These are phyloP conservation scores for Ogataea corticis DNA, from an alignment of 805 yeast genomes.

Conservation along the genomic window DNA sequence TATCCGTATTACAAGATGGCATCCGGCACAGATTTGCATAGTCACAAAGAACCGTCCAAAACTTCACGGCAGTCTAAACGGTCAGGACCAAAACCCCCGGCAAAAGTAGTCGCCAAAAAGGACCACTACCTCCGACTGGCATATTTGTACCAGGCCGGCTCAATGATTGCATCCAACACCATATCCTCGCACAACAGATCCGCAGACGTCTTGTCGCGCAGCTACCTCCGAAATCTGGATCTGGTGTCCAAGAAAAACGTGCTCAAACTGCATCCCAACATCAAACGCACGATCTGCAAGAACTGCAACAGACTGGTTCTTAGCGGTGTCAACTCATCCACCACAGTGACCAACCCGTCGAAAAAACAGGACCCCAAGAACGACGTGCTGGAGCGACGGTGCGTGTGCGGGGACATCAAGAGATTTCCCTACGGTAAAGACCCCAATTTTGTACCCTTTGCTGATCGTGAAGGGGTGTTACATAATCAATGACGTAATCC, in stretches of 20 bases:
- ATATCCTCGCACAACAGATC: background rate
- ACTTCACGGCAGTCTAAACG: background rate
- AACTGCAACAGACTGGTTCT: slow-evolving; percentile 53
- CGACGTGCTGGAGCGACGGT: slow-evolving; percentile 51
- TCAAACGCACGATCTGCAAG: slow-evolving; percentile 73
- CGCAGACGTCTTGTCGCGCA: slow-evolving; percentile 50
- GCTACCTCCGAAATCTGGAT: slow-evolving; percentile 54
- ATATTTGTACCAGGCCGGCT: slow-evolving; percentile 58
- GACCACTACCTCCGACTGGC: slow-evolving; percentile 64
- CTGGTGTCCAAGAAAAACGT: slow-evolving; percentile 69
- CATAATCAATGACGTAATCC: background rate
- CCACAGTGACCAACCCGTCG: slow-evolving; percentile 45
- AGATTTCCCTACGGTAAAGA: slow-evolving; percentile 65
- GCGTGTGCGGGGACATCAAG: slow-evolving; percentile 54
- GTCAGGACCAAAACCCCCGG: slow-evolving; percentile 23
- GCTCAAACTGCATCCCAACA: slow-evolving; percentile 56
- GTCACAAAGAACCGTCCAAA: slow-evolving; percentile 6
- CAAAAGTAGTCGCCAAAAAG: slow-evolving; percentile 46
- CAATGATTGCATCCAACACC: slow-evolving; percentile 32
- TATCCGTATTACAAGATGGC: too few relatives aligned
- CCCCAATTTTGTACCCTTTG: slow-evolving; percentile 47
- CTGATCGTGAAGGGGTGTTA: slow-evolving; percentile 31
- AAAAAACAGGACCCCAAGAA: slow-evolving; percentile 32
- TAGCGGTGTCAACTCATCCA: slow-evolving; percentile 46
- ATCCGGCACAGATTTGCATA: background rate